Base-by-base conservation (phyloP, 1,284 basidiomycete species). In the Pseudozyma sp. region DNA sequence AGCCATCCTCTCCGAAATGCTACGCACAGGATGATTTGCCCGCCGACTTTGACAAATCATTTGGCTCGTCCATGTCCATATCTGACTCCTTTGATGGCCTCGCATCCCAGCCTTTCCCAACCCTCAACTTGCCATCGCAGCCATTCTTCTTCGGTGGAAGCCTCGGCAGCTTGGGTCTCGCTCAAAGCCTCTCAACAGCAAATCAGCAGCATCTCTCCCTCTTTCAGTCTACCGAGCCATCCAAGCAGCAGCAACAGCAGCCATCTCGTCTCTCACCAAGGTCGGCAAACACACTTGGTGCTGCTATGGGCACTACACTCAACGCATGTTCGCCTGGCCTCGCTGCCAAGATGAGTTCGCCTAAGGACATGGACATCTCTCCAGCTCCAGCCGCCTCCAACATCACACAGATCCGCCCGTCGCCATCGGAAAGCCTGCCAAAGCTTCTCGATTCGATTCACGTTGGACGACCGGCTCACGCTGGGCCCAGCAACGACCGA, bases 41-140 rank as follows among this genome's bases (percentile, higher is more conserved):
- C 14, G 71, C 70, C n/a, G 77, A 80, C 57, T 70, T 82, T 54
- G 80, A 82, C 71, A 76, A 70, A 35, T 83, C 81, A 5, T 84
- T 84, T 35, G 82, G 82, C 59, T 82, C 80, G n/a, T 81, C 79
- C 40, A 83, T 84, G 83, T 83, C 81, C 44, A 75, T 84, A 45
- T 78, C 79, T 8, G 76, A 76, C 18, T 83, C 80, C 6, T 56
- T 81, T 19, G 82, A 84, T 21, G 75, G 71, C 14, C 51, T 66
- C 61, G 19, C 52, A 3, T 52, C 74, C 12, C 65, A 54, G 21
- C 34, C 43, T 40, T 53, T 59, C 48, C 44, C 72, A 12, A 18
- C 48, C 7, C 36, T 63, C 14, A 7, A 56, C 12, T 40, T 54
- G 5, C 55, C 50, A 12, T 36, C 67, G 6, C 59, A 67, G 34